Evolutionary conservation across 148 eudicot genomes (phyloP), one percentile per base, ranked within the genome.

Genomic region (Nepenthes mirabilis): DNA sequence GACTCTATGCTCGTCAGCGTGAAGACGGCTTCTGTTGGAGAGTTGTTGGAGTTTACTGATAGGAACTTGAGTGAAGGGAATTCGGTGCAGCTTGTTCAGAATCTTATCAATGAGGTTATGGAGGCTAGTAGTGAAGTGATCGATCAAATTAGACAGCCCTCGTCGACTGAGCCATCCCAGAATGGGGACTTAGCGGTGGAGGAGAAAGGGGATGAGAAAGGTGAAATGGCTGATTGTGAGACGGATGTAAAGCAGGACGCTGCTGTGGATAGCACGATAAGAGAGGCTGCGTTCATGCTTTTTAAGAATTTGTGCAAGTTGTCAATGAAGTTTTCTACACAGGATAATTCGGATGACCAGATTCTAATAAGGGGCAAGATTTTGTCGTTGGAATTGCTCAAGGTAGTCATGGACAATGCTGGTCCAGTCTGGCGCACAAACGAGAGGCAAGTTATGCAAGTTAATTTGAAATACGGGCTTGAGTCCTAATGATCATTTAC

Each of bases 241-340:
- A 33, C 35, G 11, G 47, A 57, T 33, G 12, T 33, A 9, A 55
- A 55, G 58, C 11, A 33, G 13, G 58, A 55, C 32, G 7, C 63
- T 11, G 68, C 61, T 52, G 71, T 65, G 47, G 78, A 79, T 62
- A 72, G 87, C 58, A 75, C 75, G 79, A 83, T 93, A 53, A 76
- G 87, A 63, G 87, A 86, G 69, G 99, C 86, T 57, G 96, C 97
- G 1, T 86, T 93, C 68, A 58, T 74, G 79, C 77, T 93, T 58
- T 93, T 75, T 70, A 86, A 86, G 79, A 82, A 93, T 65, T 76
- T 93, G 75, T 93, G 99, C 74, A 89, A 89, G 65, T 69, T 93
- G 64, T 89, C 99, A 0, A 89, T 93, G 99, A 93, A 93, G 71
- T 93, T 89, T 76, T 86, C 97, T 2, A 77, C 97, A 1, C 91